These are phyloP conservation scores for Silene noctiflora DNA, from an alignment of 179 eudicot species.

Conservation along the genomic window DNA sequence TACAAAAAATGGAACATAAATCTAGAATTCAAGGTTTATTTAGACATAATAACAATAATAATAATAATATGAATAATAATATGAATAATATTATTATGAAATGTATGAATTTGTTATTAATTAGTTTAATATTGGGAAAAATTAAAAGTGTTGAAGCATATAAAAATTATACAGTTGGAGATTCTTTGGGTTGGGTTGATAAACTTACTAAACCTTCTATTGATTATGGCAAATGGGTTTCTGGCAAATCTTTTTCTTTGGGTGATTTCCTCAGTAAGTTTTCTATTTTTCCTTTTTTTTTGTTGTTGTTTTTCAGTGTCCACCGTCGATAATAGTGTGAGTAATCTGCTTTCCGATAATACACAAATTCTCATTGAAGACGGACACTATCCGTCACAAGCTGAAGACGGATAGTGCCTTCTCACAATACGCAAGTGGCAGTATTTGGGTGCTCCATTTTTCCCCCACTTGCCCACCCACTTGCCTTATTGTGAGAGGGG, in stretches of 20 bases:
- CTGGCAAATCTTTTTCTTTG: constrained; percentile 54
- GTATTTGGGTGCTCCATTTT: too few relatives aligned
- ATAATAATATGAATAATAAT: neutral
- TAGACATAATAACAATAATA: neutral
- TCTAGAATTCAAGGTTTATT: neutral
- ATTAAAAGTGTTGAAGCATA: constrained; percentile 42
- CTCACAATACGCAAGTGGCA: too few relatives aligned
- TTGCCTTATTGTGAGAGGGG: too few relatives aligned
- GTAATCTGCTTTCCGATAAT: too few relatives aligned
- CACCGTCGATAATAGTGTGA: too few relatives aligned
- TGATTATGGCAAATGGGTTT: constrained; percentile 70
- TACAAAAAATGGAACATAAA: constrained; percentile 16
- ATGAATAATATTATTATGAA: constrained; percentile 8
- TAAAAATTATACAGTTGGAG: constrained; percentile 89
- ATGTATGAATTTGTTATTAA: constrained; percentile 19
- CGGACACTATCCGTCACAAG: too few relatives aligned
- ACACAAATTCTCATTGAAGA: too few relatives aligned
- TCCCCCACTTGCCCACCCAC: too few relatives aligned
- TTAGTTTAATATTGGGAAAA: constrained; percentile 13
- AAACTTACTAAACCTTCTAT: constrained; percentile 46
- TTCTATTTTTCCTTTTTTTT: neutral
- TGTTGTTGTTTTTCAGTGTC: neutral
- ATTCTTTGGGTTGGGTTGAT: constrained; percentile 82
- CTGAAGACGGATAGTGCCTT: too few relatives aligned
- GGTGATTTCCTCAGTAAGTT: constrained; percentile 85